These are phyloP conservation scores for Amauroascus verrucosus DNA, from an alignment of 2,329 filamentous ascomycete species.

Conservation along the genomic window DNA sequence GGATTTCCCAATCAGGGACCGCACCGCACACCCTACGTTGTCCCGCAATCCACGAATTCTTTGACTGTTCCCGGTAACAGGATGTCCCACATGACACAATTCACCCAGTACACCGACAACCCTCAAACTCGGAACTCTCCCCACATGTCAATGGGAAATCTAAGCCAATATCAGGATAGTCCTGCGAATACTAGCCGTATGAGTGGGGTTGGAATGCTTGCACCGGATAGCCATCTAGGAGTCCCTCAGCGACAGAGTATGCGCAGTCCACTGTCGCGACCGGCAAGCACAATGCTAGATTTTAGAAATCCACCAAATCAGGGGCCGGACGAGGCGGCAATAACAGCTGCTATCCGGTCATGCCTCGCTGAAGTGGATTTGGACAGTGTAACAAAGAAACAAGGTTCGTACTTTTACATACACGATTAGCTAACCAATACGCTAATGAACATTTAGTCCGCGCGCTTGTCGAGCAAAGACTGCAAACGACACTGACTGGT, in stretches of 20 bases:
- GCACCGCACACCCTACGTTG: constrained; percentile 55
- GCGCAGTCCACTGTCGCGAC: constrained; percentile 46
- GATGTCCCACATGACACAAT: constrained; percentile 61
- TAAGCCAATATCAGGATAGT: constrained; percentile 39
- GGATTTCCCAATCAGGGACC: constrained; percentile 61
- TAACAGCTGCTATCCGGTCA: constrained; percentile 71
- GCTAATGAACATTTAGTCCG: constrained; percentile 43
- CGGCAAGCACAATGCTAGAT: constrained; percentile 45
- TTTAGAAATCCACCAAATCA: constrained; percentile 45
- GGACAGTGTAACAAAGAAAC: constrained; percentile 97
- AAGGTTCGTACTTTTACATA: constrained; percentile 42
- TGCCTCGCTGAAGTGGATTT: constrained; percentile 83
- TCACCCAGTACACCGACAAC: constrained; percentile 56
- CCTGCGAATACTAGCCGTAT: constrained; percentile 36
- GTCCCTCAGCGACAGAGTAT: constrained; percentile 27
- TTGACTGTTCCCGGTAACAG: constrained; percentile 42
- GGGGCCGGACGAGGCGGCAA: constrained; percentile 68
- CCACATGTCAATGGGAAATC: constrained; percentile 52
- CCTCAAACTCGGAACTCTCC: constrained; percentile 38
- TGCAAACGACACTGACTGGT: constrained; percentile 79
- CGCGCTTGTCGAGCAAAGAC: constrained; percentile 79
- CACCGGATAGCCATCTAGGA: constrained; percentile 37
- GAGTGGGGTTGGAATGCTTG: constrained; percentile 36
- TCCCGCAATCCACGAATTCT: constrained; percentile 66
- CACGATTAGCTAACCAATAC: not conserved